phyloP scores from a whole-genome alignment of 2,329 filamentous ascomycete species.

The Colletotrichum theobromicola region DNA sequence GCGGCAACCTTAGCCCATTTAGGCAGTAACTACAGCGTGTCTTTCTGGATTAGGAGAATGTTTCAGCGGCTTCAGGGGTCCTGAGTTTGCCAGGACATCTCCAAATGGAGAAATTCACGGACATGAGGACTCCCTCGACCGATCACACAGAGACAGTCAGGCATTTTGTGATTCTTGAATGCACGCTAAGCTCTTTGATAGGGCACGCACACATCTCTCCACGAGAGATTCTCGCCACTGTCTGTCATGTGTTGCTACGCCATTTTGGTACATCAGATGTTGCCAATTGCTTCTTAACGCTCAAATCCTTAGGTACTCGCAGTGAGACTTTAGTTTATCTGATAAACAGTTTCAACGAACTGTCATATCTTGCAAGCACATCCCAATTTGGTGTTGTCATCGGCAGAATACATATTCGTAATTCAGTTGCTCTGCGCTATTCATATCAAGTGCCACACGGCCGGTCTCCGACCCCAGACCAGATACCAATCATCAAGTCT shows the following conservation, averaged over 20 bases:
- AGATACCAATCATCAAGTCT: not conserved
- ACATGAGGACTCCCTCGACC: fast-evolving
- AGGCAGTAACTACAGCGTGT: not conserved
- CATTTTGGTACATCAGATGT: no score
- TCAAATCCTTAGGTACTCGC: no score
- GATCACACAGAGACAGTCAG: not conserved
- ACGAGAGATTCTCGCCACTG: no score
- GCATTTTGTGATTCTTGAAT: not conserved
- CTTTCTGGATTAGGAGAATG: not conserved
- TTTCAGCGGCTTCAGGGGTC: not conserved
- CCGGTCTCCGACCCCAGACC: not conserved
- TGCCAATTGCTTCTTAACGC: no score
- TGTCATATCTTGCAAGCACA: no score
- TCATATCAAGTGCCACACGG: not conserved
- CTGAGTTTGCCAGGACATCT: not conserved
- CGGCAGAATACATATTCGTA: not conserved
- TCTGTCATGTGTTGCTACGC: no score
- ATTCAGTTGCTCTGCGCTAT: not conserved
- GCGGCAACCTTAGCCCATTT: not conserved
- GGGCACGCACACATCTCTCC: no score
- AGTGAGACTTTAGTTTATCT: no score
- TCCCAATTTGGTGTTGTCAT: not conserved
- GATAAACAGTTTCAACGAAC: no score
- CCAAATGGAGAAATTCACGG: not conserved
- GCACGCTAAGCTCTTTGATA: not conserved